Percentiles rank a stretch among this genome's conserved stretches.
Evolutionary conservation across 2,329 filamentous ascomycete species (phyloP).

Genomic region (Fusarium heterosporum): DNA sequence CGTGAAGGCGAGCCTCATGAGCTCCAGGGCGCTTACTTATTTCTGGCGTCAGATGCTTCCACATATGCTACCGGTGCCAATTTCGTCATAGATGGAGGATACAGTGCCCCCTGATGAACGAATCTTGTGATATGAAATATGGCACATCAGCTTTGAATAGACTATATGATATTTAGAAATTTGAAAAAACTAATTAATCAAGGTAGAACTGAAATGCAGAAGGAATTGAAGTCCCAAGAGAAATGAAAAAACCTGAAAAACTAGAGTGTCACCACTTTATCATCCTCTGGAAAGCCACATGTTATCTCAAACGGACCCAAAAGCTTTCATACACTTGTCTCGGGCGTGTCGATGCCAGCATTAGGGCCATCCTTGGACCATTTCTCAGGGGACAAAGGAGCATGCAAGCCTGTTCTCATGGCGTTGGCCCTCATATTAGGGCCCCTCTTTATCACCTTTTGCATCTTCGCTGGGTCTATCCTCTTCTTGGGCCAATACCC

Average conservation of each 20-base stretch:
- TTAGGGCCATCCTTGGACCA: background rate
- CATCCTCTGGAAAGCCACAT: background rate
- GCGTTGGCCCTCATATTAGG: background rate
- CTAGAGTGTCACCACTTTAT: background rate
- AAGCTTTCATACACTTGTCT: background rate
- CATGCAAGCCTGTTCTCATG: slow-evolving; percentile 4
- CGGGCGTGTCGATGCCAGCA: background rate
- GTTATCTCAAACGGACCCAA: background rate
- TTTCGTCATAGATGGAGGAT: slow-evolving; percentile 49
- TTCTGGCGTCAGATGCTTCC: slow-evolving; percentile 49
- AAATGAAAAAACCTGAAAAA: background rate
- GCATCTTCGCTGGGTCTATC: background rate
- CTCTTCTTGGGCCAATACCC: background rate
- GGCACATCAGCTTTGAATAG: background rate
- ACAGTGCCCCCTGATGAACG: slow-evolving; percentile 42
- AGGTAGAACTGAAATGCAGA: slow-evolving; percentile 4
- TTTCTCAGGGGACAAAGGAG: slow-evolving; percentile 16
- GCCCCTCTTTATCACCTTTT: background rate
- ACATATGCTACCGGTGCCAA: slow-evolving; percentile 51
- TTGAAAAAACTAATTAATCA: background rate
- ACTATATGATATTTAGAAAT: background rate
- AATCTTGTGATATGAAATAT: too few relatives aligned
- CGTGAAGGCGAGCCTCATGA: slow-evolving; percentile 47
- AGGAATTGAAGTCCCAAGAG: background rate
- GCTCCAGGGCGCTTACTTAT: slow-evolving; percentile 45